Evolutionary conservation across 2,329 filamentous ascomycete species (phyloP), one percentile per base, ranked within the genome.

Genomic region (Byssothecium circinans): DNA sequence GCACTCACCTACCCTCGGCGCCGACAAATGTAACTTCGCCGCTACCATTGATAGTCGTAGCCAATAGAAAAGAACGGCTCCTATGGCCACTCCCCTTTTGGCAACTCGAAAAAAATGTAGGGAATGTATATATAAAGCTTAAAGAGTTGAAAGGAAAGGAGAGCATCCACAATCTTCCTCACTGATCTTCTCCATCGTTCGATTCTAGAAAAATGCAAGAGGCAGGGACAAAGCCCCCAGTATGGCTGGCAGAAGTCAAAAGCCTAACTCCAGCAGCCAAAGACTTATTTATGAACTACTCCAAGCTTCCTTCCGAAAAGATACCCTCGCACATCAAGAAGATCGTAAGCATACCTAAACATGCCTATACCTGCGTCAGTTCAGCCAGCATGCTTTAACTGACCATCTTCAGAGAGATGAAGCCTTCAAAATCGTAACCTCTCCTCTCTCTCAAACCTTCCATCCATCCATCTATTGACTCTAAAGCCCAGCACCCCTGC

Each of bases 261-360:
- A 54, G 68, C 11, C 50, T 73, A 2, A 56, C 58, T 20, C 58
- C 64, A 11, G 55, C 52, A 14, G 64, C 69, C 2, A 54, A 61
- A 27, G 56, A 70, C 7, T 49, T 75, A 12, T 64, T 75, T 14
- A 69, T 74, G 46, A 65, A 56, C 8, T 75, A 74, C 54, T 70
- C 68, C 55, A 65, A 66, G 19, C 58, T 75, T 2, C 61, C 68
- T 2, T 35, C 65, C 1, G 62, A 62, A 20, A 52, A 70, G 12
- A 62, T 75, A 8, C 54, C 65, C 10, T n/a, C 60, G 14, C 72
- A 75, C 45, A 64, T 74, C 35, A 60, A 61, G 39, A 44, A 61
- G 30, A 60, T 71, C 23, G 68, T 70, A 49, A 52, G 66, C 49
- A 18, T 7, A 6, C 39, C 23, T 25, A 25, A 5, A 5, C 10